A percentile compares a stretch with the other conserved stretches of the same genome.
These are phyloP conservation scores for Bacterosira constricta DNA, from an alignment of 108 stramenopile species.

Conservation along the genomic window DNA sequence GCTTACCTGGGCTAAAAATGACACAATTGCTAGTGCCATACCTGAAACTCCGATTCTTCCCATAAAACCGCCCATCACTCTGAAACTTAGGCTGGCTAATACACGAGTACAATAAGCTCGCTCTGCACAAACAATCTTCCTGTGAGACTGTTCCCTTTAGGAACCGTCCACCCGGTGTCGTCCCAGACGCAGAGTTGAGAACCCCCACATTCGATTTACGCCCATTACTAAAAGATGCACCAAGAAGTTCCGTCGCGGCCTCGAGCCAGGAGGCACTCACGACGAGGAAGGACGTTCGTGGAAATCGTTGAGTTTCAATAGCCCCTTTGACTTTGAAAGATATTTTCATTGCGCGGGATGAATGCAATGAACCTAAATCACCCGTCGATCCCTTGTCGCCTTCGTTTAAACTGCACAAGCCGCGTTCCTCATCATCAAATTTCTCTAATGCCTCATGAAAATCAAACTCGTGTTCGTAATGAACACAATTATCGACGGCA, in stretches of 20 bases:
- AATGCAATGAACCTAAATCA: too few species aligned
- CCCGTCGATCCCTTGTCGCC: background rate
- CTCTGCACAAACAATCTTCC: constrained; percentile 58
- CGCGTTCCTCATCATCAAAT: constrained; percentile 4
- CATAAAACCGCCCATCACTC: constrained; percentile 36
- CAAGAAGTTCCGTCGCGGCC: constrained; percentile 32
- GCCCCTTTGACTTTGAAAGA: too few species aligned
- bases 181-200: constrained; percentile 51
- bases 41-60: constrained; percentile 43
- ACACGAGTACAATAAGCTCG: constrained; percentile 55
- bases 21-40: constrained; percentile 47
- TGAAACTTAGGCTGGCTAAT: constrained; percentile 50
- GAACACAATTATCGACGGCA: constrained; percentile 37
- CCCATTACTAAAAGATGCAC: constrained; percentile 4
- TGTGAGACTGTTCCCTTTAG: constrained; percentile 52
- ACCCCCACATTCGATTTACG: too few species aligned
- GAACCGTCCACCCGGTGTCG: constrained; percentile 54
- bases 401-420: too few species aligned
- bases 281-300: constrained; percentile 41
- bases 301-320: too few species aligned
- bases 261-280: constrained; percentile 46
- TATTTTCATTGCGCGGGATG: too few species aligned
- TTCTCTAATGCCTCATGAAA: constrained; percentile 23
- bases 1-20: constrained; percentile 48
- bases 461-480: constrained; percentile 40